Percentiles rank a stretch among this genome's conserved stretches.
phyloP scores from a whole-genome alignment of 495 filamentous ascomycete species.

The Pseudomonodictys pantanalensis region DNA sequence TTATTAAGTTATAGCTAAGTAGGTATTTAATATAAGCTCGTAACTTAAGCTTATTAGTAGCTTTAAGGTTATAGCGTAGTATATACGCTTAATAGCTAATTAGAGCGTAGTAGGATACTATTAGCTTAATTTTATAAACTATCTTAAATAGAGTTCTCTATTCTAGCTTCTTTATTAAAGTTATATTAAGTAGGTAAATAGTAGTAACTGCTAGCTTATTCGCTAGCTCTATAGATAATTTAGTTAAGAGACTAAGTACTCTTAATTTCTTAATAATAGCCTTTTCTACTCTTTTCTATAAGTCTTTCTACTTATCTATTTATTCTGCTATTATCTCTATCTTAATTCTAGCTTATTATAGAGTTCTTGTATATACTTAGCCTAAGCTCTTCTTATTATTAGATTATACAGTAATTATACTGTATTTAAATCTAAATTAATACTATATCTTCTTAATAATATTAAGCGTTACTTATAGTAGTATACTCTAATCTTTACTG shows the following conservation, averaged over 20 bases:
- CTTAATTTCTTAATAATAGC: background rate
- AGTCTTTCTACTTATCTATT: background rate
- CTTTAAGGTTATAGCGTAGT: background rate
- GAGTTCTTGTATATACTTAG: background rate
- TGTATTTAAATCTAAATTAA: background rate
- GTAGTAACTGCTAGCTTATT: slow-evolving; percentile 4
- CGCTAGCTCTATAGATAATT: slow-evolving; percentile 1
- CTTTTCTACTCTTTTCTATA: background rate
- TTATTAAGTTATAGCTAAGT: slow-evolving; percentile 20
- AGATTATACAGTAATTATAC: background rate
- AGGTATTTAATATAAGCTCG: slow-evolving; percentile 19
- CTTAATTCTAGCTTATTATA: background rate
- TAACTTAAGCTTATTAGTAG: slow-evolving; percentile 11
- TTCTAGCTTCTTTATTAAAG: slow-evolving; percentile 5
- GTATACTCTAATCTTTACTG: background rate
- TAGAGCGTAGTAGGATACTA: slow-evolving; percentile 4
- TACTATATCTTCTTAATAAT: background rate
- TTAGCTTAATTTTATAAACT: background rate
- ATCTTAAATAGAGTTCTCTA: slow-evolving; percentile 26
- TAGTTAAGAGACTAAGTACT: background rate
- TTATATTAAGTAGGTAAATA: slow-evolving; percentile 25
- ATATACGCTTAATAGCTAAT: slow-evolving; percentile 12
- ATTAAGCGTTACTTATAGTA: background rate
- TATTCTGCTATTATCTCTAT: background rate
- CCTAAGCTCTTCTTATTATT: background rate